A percentile compares a stretch with the other conserved stretches of the same genome.
phyloP scores from a whole-genome alignment of 1,139 yeast species.

The Debaryomycetaceae sp. region DNA sequence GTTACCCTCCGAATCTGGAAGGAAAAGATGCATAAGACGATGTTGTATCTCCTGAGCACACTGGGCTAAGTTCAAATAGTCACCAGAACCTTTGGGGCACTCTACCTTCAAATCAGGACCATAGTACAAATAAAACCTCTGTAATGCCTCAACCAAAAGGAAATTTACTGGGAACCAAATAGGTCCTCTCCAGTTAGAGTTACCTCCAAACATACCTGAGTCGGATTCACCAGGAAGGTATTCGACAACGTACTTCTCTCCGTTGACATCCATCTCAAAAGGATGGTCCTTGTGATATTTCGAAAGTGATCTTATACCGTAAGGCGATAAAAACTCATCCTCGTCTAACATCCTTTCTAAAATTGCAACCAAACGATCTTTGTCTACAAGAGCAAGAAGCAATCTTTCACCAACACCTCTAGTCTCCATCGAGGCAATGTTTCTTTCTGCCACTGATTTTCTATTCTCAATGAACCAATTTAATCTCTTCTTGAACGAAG shows the following conservation, averaged over 20 bases:
- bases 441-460: slow-evolving; percentile 72
- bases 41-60: slow-evolving; percentile 92
- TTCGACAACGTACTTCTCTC: slow-evolving; percentile 67
- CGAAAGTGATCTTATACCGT: slow-evolving; percentile 87
- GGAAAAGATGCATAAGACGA: slow-evolving; percentile 75
- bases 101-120: slow-evolving; percentile 86
- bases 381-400: slow-evolving; percentile 75
- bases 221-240: slow-evolving; percentile 93
- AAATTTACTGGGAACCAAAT: slow-evolving; percentile 97
- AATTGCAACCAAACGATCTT: slow-evolving; percentile 75
- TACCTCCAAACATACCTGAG: slow-evolving; percentile 95
- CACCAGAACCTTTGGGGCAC: slow-evolving; percentile 88
- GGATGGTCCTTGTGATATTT: slow-evolving; percentile 87
- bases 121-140: slow-evolving; percentile 84
- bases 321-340: slow-evolving; percentile 79
- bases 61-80: slow-evolving; percentile 76
- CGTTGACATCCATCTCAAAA: slow-evolving; percentile 81
- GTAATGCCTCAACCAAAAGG: slow-evolving; percentile 81
- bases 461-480: slow-evolving; percentile 83
- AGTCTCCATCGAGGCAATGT: slow-evolving; percentile 82
- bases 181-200: slow-evolving; percentile 98
- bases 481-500: slow-evolving; percentile 79
- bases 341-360: slow-evolving; percentile 84
- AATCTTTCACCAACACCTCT: slow-evolving; percentile 88
- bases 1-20: slow-evolving; percentile 66